phyloP scores from a whole-genome alignment of 2,329 filamentous ascomycete genomes.

The Diaporthe citrichinensis region DNA sequence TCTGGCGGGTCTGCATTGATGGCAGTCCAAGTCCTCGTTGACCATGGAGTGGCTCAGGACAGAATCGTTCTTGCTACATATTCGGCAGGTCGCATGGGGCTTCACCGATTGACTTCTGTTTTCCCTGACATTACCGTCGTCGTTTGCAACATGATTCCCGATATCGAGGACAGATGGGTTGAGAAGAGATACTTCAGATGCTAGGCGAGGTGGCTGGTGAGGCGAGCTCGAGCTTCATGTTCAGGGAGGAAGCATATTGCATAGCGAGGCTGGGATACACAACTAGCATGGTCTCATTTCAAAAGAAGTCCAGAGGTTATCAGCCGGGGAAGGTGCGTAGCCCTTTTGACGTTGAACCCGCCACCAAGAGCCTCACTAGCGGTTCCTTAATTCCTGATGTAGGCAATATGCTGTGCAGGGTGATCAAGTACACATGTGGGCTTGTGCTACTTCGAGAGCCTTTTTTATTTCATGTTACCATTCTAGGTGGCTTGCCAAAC shows the following conservation, averaged over 20 bases:
- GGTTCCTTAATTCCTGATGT: not conserved
- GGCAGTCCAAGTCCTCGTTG: conserved; percentile 95
- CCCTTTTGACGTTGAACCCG: not conserved
- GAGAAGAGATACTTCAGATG: conserved; percentile 94
- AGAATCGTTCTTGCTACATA: conserved; percentile 95
- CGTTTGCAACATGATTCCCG: conserved; percentile 84
- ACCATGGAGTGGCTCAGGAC: conserved; percentile 89
- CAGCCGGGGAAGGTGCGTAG: too few relatives aligned
- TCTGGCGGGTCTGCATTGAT: conserved; percentile 89
- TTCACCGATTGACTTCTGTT: conserved; percentile 88
- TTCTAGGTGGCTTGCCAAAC: not conserved
- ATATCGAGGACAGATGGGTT: conserved; percentile 90
- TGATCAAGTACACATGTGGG: not conserved
- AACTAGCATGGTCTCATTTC: not conserved
- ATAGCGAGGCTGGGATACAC: conserved; percentile 29
- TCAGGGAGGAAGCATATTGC: conserved; percentile 18
- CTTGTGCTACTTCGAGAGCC: not conserved
- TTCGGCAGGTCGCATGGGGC: conserved; percentile 85
- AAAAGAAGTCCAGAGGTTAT: not conserved
- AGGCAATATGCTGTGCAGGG: not conserved
- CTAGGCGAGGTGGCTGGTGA: conserved; percentile 56
- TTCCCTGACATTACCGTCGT: conserved; percentile 91
- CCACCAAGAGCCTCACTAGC: not conserved
- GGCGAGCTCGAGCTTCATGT: not conserved
- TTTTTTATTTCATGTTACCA: not conserved